phyloP scores from a whole-genome alignment of 495 filamentous ascomycete genomes.

The Xanthoparmelia taractica region DNA sequence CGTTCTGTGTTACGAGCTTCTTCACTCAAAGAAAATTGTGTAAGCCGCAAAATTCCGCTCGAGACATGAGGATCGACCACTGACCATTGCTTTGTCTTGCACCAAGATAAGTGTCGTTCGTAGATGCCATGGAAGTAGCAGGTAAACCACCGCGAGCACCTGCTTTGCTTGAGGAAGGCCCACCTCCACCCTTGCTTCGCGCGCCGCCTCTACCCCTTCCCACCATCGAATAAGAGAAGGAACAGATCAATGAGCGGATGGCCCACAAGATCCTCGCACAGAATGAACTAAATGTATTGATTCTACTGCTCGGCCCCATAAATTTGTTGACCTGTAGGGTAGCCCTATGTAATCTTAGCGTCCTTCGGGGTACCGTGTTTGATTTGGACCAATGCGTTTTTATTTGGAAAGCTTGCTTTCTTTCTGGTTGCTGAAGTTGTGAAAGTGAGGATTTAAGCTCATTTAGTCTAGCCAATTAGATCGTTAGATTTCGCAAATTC shows the following conservation, averaged over 20 bases:
- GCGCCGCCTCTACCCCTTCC: conserved; percentile 18
- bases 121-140: not conserved
- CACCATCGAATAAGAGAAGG: not conserved
- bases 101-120: conserved; percentile 5
- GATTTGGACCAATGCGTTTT: too few species aligned
- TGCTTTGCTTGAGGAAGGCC: conserved; percentile 5
- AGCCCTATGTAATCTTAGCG: not conserved
- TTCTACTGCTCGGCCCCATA: not conserved
- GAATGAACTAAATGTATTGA: not conserved
- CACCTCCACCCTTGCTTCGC: conserved; percentile 9
- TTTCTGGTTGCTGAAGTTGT: too few species aligned
- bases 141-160: not conserved
- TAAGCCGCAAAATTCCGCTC: conserved; percentile 3
- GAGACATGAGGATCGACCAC: not conserved
- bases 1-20: conserved; percentile 70
- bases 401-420: too few species aligned
- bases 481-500: too few species aligned
- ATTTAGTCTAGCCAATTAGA: too few species aligned
- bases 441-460: too few species aligned
- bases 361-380: too few species aligned
- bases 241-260: not conserved
- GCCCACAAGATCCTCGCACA: not conserved
- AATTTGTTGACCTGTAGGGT: too few species aligned
- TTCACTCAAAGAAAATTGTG: conserved; percentile 55
- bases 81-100: conserved; percentile 3